These are phyloP conservation scores for Chlorella ohadii DNA, from an alignment of 139 green algal species.

Conservation along the genomic window DNA sequence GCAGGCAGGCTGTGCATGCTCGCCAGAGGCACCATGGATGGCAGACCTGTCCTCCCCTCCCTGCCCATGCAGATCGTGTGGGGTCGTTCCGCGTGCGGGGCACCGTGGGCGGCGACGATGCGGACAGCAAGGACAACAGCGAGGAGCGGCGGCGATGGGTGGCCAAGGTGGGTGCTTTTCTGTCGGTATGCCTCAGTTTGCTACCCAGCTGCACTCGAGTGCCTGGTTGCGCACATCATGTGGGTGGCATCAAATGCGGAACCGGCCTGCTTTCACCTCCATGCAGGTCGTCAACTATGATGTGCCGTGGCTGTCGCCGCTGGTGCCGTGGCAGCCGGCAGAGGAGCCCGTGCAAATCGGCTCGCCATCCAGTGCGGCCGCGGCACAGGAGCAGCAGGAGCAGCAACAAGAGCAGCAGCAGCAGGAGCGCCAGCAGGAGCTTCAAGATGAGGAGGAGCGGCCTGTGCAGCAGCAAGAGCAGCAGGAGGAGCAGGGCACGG, in stretches of 20 bases:
- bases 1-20: no score
- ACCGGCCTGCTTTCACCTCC: no score
- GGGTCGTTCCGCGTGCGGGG: constrained; percentile 18
- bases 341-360: neutral
- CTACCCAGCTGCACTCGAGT: no score
- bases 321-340: constrained; percentile 16
- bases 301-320: constrained; percentile 14
- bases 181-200: no score
- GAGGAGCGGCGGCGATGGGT: neutral
- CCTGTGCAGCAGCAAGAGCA: neutral
- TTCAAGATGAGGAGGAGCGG: neutral
- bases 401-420: neutral
- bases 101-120: neutral
- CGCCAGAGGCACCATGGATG: no score
- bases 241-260: no score
- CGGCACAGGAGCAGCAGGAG: neutral
- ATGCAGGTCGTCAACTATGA: neutral
- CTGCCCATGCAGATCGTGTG: constrained; percentile 6
- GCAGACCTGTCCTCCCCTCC: no score
- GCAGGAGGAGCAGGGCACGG: neutral
- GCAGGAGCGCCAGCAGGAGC: neutral
- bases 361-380: neutral
- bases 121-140: constrained; percentile 3
- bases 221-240: no score
- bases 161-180: neutral